Percentiles rank a stretch among this genome's conserved stretches.
Evolutionary conservation across 768 basidiomycete genomes (phyloP).

Genomic region (Lactarius indigo): DNA sequence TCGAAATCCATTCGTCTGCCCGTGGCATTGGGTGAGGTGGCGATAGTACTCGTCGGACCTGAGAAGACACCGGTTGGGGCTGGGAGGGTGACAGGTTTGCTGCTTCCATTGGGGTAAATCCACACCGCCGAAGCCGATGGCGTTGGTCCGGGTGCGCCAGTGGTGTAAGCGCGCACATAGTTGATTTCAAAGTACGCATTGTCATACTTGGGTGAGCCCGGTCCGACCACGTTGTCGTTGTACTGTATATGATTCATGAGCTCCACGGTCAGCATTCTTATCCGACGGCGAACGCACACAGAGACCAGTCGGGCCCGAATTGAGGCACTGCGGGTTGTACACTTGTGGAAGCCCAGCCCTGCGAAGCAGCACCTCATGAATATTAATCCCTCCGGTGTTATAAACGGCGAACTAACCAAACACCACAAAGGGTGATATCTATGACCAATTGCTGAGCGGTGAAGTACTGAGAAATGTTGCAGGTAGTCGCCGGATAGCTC

Average conservation of each 20-base stretch:
- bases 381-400: neutral
- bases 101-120: slow-evolving; percentile 8
- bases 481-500: slow-evolving; percentile 38
- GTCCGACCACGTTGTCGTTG: slow-evolving; percentile 51
- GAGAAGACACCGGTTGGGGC: slow-evolving; percentile 11
- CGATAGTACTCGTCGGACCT: neutral
- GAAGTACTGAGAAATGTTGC: slow-evolving; percentile 46
- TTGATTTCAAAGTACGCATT: slow-evolving; percentile 65
- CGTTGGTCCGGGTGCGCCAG: slow-evolving; percentile 27
- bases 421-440: slow-evolving; percentile 56
- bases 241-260: slow-evolving; percentile 34
- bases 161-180: slow-evolving; percentile 59
- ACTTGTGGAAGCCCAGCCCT: slow-evolving; percentile 51
- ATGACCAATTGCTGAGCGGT: slow-evolving; percentile 49
- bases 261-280: neutral
- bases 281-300: slow-evolving; percentile 37
- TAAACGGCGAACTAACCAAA: slow-evolving; percentile 37
- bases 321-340: slow-evolving; percentile 44
- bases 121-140: slow-evolving; percentile 19
- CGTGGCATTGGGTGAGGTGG: neutral
- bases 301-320: slow-evolving; percentile 36
- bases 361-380: neutral
- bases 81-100: slow-evolving; percentile 1
- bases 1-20: neutral
- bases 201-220: slow-evolving; percentile 53